Conservation (phyloP, 306 rosid genomes). For the Cicer pinnatifidum region DNA sequence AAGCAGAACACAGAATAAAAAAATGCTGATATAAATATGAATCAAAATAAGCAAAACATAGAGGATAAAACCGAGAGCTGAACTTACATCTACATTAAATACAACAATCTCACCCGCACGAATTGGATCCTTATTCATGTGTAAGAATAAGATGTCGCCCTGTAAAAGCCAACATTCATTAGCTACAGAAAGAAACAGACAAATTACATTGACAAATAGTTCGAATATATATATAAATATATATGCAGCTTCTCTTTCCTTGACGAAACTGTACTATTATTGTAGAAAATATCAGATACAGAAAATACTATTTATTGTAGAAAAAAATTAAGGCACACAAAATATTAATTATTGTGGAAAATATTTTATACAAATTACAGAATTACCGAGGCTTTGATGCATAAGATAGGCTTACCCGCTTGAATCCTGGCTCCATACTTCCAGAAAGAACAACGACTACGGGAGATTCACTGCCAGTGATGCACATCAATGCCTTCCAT, state of each 20-base stretch:
- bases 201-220: constrained; percentile 16
- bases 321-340: not conserved
- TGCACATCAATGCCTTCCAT: constrained; percentile 75
- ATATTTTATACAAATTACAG: not conserved
- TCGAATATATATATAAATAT: not conserved
- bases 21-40: constrained; percentile 14
- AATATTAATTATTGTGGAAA: not conserved
- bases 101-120: constrained; percentile 98
- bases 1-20: constrained; percentile 6
- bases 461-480: constrained; percentile 80
- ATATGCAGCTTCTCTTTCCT: constrained; percentile 31
- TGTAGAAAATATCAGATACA: not conserved
- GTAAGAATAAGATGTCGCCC: constrained; percentile 96
- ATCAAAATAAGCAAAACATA: not conserved
- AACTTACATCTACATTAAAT: constrained; percentile 84
- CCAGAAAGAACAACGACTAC: constrained; percentile 79
- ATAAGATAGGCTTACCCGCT: constrained; percentile 62
- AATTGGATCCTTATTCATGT: constrained; percentile 90
- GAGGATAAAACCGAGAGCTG: not conserved
- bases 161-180: constrained; percentile 43
- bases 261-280: not conserved
- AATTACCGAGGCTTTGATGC: constrained; percentile 45
- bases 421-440: constrained; percentile 94
- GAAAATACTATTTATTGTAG: not conserved
- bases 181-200: constrained; percentile 11